Evolutionary conservation across 176 grass and related monocot genomes (phyloP), one percentile per base, ranked within the genome.

Genomic region (Puccinellia tenuiflora): DNA sequence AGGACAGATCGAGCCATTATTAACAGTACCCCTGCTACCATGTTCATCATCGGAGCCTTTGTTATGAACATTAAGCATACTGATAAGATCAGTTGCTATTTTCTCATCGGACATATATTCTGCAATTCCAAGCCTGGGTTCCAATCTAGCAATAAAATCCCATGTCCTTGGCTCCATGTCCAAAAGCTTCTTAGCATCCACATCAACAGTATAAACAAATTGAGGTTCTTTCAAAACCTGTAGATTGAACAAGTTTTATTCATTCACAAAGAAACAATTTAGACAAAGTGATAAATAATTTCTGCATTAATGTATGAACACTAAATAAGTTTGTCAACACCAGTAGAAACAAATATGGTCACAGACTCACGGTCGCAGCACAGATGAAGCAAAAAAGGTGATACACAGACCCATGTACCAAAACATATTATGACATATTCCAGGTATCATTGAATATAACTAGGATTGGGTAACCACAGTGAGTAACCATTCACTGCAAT

Each of bases 131-230:
- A 93, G 70, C 81, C 90, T 98, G 43, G 92, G 92, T 70, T 95
- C 96, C 82, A 98, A 81, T 57, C 78, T 62, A 86, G 90, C 91
- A 85, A 98, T 92, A 88, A 98, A 95, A 85, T 98, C 96, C 96
- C 96, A 98, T 47, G 92, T 90, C 62, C 92, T 88, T 13, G 92
- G 96, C 55, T 98, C 96, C 68, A 93, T 78, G 75, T 88, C 59
- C 61, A 98, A 63, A 93, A 98, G 88, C 77, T 90, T 95, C 62
- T 95, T 95, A 69, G 91, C 91, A 91, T 95, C 96, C 79, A 98
- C 88, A 79, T 98, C 91, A 79, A 98, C 92, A 84, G 87, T 95
- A 80, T 98, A 98, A 42, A 93, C 83, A 86, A 98, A 98, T 62
- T 92, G 87, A 77, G 96, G 76, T 86, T 93, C 92, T 86, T 98